Conservation (phyloP, 2,329 filamentous ascomycete species). For the Exophiala spinifera region DNA sequence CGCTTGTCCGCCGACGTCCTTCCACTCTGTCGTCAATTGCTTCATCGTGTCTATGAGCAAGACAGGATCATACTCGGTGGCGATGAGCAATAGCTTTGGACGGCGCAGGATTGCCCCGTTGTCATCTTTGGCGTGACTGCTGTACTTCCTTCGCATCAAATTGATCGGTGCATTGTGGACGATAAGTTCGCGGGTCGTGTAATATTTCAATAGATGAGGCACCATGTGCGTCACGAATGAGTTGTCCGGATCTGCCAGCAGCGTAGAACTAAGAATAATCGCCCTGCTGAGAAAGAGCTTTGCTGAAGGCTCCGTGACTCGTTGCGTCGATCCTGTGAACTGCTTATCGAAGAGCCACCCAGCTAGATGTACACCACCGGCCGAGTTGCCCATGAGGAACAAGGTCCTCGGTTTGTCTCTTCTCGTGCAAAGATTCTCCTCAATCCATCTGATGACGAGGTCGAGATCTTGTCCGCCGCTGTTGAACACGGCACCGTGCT, state of each 20-base stretch:
- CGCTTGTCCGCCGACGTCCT: not conserved
- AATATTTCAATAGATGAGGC: not conserved
- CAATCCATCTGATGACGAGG: constrained; percentile 38
- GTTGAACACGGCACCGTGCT: constrained; percentile 40
- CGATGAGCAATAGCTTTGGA: constrained; percentile 1
- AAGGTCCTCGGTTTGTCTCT: constrained; percentile 5
- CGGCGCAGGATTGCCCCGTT: not conserved
- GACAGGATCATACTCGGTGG: constrained; percentile 9
- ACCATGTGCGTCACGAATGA: not conserved
- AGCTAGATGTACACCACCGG: constrained; percentile 1
- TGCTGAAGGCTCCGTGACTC: not conserved
- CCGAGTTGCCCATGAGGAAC: constrained; percentile 6
- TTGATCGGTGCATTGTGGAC: not conserved
- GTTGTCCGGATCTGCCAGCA: not conserved
- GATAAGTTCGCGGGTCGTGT: not conserved
- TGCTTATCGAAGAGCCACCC: constrained; percentile 3
- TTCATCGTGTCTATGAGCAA: not conserved
- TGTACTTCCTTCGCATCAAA: not conserved
- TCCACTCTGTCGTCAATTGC: not conserved
- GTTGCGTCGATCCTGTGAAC: not conserved
- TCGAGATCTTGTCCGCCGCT: constrained; percentile 42
- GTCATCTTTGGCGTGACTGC: not conserved
- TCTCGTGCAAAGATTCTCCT: not conserved
- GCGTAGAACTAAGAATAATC: constrained; percentile 1
- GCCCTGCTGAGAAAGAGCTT: not conserved